Base-by-base conservation (phyloP, 2,329 filamentous ascomycete species). In the Dactylonectria macrodidyma region DNA sequence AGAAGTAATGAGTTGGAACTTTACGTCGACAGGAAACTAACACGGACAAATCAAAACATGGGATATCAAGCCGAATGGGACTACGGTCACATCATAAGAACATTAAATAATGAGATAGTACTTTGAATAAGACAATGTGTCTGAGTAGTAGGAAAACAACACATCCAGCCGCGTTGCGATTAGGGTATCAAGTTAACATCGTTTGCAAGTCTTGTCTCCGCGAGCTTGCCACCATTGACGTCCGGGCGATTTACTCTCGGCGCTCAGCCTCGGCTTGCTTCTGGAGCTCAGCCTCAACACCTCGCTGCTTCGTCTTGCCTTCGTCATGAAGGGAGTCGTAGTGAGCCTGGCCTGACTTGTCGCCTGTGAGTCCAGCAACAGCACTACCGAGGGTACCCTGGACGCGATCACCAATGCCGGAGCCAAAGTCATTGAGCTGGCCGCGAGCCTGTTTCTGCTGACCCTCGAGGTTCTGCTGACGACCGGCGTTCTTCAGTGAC, bases 241-340 rank as follows among this genome's bases (percentile, higher is more conserved):
- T n/a, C 16, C 16, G 41, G 8, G 8, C n/a, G 41, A 14, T 44
- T 67, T 73, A 76, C 19, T 47, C 30, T n/a, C 51, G 64, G 47
- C 65, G 67, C 52, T 78, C 77, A 50, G 86, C 84, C 71, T 89
- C 86, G 0, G 85, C 88, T 85, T 93, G 85, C 88, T 94, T 95
- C 81, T 92, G 84, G 64, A 97, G 87, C 77, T 97, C 94, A 44
- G 87, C 84, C 87, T 97, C 95, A 1, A 92, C 95, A 57, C 94
- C 93, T 22, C 94, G 89, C 87, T 97, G 93, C 77, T 89, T 87
- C 22, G 92, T 93, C 90, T 96, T 97, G 71, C 95, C 95, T 71
- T 89, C 83, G 75, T 96, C 94, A 77, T 96, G 94, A 81, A 92
- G 84, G 73, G 86, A 80, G 79, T 93, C 85, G 77, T 90, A 92